phyloP scores from a whole-genome alignment of 495 filamentous ascomycete species.

The Penicillium paradoxum region DNA sequence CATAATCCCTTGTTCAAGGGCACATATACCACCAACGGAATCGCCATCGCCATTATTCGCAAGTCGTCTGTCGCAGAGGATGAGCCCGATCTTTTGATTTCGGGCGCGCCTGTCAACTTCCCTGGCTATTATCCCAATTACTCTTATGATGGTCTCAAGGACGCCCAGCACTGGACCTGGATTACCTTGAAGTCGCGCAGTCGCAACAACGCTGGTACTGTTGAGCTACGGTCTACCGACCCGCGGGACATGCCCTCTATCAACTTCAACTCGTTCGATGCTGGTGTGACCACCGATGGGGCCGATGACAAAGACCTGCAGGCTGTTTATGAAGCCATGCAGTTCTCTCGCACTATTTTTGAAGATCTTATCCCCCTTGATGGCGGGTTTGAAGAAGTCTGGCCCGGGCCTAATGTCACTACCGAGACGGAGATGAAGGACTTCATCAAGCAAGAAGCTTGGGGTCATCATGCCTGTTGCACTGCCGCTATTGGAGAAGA shows the following conservation, averaged over 20 bases:
- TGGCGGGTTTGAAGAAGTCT: slow-evolving; percentile 41
- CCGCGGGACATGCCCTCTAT: slow-evolving; percentile 51
- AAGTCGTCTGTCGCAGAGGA: slow-evolving; percentile 34
- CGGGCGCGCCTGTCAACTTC: slow-evolving; percentile 48
- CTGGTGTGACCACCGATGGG: slow-evolving; percentile 27
- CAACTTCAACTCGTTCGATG: slow-evolving; percentile 52
- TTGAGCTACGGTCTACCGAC: slow-evolving; percentile 42
- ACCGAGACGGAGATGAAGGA: slow-evolving; percentile 38
- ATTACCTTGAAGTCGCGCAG: slow-evolving; percentile 47
- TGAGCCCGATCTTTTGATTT: slow-evolving; percentile 47
- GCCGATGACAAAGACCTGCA: slow-evolving; percentile 42
- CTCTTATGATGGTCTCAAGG: slow-evolving; percentile 23
- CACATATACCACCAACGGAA: slow-evolving; percentile 46
- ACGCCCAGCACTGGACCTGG: slow-evolving; percentile 40
- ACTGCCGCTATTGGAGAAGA: slow-evolving; percentile 54
- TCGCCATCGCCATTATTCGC: slow-evolving; percentile 42
- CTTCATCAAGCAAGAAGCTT: slow-evolving; percentile 48
- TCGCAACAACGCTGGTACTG: slow-evolving; percentile 48
- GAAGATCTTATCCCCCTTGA: slow-evolving; percentile 26
- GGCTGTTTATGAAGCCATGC: slow-evolving; percentile 45
- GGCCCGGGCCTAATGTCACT: slow-evolving; percentile 40
- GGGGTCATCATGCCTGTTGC: slow-evolving; percentile 58
- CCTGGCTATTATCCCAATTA: slow-evolving; percentile 34
- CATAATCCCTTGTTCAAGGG: slow-evolving; percentile 33
- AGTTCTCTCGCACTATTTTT: slow-evolving; percentile 40